A percentile compares a stretch with the other conserved stretches of the same genome.
Conservation (phyloP, 2,329 filamentous ascomycete species). For the Samsoniella hepiali region DNA sequence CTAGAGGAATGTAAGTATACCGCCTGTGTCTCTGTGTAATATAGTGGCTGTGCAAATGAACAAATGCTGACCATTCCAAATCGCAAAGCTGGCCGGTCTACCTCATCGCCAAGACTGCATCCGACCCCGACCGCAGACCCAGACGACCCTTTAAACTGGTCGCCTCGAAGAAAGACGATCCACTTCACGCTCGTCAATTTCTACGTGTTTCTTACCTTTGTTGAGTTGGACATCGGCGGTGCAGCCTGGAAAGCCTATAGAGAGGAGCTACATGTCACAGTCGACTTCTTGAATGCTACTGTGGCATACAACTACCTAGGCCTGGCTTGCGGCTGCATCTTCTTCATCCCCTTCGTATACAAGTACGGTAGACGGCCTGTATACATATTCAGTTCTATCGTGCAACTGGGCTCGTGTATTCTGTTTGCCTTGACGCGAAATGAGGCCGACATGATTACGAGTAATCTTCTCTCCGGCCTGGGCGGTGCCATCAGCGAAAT, state of each 20-base stretch:
- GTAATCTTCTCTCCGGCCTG: constrained; percentile 29
- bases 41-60: too few species aligned
- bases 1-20: not conserved
- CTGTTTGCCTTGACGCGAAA: constrained; percentile 20
- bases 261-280: constrained; percentile 28
- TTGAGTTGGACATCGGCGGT: constrained; percentile 49
- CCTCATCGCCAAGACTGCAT: not conserved
- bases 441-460: constrained; percentile 21
- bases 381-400: constrained; percentile 26
- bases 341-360: constrained; percentile 34
- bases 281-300: constrained; percentile 26
- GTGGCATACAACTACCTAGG: constrained; percentile 31
- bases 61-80: not conserved
- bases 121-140: constrained; percentile 2
- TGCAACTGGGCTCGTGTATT: constrained; percentile 24
- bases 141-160: constrained; percentile 12
- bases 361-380: constrained; percentile 34
- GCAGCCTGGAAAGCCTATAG: constrained; percentile 14
- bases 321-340: constrained; percentile 32
- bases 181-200: constrained; percentile 53
- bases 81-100: not conserved
- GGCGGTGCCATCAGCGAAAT: constrained; percentile 38
- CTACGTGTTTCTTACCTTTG: constrained; percentile 64
- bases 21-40: too few species aligned
- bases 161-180: constrained; percentile 18